phyloP scores from a whole-genome alignment of 129 eudicot species.

The Escallonia herrerae region DNA sequence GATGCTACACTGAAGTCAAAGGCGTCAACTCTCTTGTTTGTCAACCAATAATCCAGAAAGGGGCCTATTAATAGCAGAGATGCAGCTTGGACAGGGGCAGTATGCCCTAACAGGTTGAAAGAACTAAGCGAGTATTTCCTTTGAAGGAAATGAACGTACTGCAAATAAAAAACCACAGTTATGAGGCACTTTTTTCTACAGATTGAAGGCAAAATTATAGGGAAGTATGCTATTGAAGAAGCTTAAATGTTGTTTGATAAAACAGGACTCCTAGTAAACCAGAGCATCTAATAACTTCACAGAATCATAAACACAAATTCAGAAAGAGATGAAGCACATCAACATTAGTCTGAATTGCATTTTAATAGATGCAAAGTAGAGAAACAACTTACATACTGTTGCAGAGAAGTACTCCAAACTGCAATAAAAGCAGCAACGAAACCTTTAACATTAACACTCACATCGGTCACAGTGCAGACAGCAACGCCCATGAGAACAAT shows the following conservation, averaged over 20 bases:
- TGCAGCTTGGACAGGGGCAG: conserved; percentile 91
- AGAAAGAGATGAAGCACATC: background rate
- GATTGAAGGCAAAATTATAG: background rate
- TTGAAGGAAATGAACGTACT: conserved; percentile 88
- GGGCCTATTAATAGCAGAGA: conserved; percentile 74
- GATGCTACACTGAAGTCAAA: conserved; percentile 44
- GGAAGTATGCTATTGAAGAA: too few species aligned
- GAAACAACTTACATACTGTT: conserved; percentile 59
- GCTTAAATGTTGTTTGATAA: background rate
- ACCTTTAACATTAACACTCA: conserved; percentile 72
- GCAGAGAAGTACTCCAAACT: conserved; percentile 75
- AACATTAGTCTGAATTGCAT: background rate
- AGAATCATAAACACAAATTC: background rate
- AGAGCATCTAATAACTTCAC: background rate
- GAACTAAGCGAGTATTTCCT: conserved; percentile 77
- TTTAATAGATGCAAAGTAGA: background rate
- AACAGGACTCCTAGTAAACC: conserved; percentile 1
- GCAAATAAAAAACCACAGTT: conserved; percentile 20
- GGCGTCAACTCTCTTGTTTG: conserved; percentile 59
- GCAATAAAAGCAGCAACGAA: conserved; percentile 71
- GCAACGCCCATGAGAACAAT: conserved; percentile 79
- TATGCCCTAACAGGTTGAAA: conserved; percentile 86
- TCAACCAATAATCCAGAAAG: conserved; percentile 82
- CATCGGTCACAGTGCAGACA: conserved; percentile 84
- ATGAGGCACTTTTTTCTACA: background rate